Conservation (phyloP, 352 stramenopile genomes). For the Globisporangium iwayamae region DNA sequence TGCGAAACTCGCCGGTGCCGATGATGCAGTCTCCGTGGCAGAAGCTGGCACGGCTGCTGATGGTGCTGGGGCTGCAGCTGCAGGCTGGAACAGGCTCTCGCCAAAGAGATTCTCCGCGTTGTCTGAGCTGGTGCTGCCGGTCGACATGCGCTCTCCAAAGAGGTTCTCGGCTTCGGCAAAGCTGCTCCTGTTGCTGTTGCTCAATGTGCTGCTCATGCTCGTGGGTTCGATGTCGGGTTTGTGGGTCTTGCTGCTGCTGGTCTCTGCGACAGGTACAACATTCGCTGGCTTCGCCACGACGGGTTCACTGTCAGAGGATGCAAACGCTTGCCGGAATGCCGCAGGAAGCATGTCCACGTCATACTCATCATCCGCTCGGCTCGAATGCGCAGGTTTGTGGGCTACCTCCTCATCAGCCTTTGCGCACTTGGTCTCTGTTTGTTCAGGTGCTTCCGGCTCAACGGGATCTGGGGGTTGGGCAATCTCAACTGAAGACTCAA, state of each 20-base stretch:
- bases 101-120: slow-evolving; percentile 55
- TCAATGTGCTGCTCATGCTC: background rate
- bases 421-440: background rate
- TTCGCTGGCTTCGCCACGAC: background rate
- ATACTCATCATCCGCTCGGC: background rate
- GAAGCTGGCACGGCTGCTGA: background rate
- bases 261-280: background rate
- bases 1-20: background rate
- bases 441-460: background rate
- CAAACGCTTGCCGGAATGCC: slow-evolving; percentile 13
- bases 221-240: background rate
- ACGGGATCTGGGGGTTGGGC: background rate
- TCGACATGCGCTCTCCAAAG: slow-evolving; percentile 21
- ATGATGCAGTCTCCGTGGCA: background rate
- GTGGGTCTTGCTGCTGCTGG: background rate
- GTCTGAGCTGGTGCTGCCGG: slow-evolving; percentile 24
- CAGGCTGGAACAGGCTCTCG: slow-evolving; percentile 19
- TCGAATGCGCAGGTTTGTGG: background rate
- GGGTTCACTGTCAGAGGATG: background rate
- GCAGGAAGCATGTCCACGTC: slow-evolving; percentile 4
- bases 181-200: slow-evolving; percentile 1
- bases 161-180: slow-evolving; percentile 15
- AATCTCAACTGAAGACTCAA: background rate
- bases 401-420: background rate
- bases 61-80: background rate